Percentiles rank a stretch among this genome's conserved stretches.
Conservation (phyloP, 176 grass and related monocot species). For the Triticum urartu region DNA sequence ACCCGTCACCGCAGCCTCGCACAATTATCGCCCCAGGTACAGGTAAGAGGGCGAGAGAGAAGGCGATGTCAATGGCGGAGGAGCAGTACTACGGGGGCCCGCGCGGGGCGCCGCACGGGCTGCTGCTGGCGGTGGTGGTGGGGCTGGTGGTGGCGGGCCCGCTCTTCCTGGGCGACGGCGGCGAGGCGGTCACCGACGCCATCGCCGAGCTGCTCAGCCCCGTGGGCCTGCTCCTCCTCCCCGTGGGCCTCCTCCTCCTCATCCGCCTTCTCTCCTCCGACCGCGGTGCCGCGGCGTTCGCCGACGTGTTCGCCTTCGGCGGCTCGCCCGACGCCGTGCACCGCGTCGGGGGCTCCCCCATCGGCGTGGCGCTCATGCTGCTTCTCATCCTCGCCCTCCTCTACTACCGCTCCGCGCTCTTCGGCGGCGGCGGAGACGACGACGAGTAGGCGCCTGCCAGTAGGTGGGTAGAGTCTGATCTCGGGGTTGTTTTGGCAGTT, state of each 20-base stretch:
- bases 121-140: constrained; percentile 64
- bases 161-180: constrained; percentile 63
- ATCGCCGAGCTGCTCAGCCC: constrained; percentile 60
- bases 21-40: not conserved
- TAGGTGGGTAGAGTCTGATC: not conserved
- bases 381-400: constrained; percentile 71
- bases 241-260: constrained; percentile 50
- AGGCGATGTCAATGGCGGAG: constrained; percentile 31
- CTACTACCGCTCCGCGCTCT: constrained; percentile 62
- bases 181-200: constrained; percentile 49
- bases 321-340: constrained; percentile 75
- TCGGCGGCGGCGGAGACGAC: constrained; percentile 45
- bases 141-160: constrained; percentile 54
- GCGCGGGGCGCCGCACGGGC: constrained; percentile 53
- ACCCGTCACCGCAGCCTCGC: not conserved
- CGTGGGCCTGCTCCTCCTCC: constrained; percentile 67
- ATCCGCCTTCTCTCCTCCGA: constrained; percentile 79
- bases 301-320: constrained; percentile 51
- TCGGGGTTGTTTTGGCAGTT: constrained; percentile 13
- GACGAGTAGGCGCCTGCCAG: constrained; percentile 15
- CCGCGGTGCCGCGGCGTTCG: constrained; percentile 51
- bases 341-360: constrained; percentile 60
- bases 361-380: constrained; percentile 65
- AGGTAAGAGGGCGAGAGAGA: not conserved
- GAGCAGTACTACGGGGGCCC: constrained; percentile 46